phyloP scores from a whole-genome alignment of 441 rosid genomes.

The Gossypium schwendimanii region DNA sequence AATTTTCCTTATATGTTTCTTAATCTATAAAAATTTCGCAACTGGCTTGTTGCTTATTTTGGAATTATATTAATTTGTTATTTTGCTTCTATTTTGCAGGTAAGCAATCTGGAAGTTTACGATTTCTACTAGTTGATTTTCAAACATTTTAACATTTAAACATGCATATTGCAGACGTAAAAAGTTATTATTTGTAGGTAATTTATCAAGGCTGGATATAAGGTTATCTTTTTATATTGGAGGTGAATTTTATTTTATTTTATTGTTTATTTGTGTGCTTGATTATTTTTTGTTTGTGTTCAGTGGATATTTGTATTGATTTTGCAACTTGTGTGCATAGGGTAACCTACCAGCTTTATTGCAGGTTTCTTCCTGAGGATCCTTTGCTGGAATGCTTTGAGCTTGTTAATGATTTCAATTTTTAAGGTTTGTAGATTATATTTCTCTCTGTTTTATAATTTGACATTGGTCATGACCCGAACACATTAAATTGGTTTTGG shows the following conservation, averaged over 20 bases:
- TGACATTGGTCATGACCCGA: not conserved
- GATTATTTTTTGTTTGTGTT: not conserved
- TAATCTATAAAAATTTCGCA: too few species aligned
- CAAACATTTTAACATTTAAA: too few species aligned
- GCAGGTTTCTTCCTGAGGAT: conserved; percentile 70
- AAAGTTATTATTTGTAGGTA: too few species aligned
- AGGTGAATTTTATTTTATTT: not conserved
- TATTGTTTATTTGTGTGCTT: not conserved
- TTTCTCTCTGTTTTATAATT: not conserved
- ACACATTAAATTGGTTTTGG: not conserved
- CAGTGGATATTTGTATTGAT: not conserved
- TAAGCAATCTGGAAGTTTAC: too few species aligned
- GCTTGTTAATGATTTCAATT: conserved; percentile 27
- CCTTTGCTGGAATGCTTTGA: conserved; percentile 78
- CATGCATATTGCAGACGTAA: too few species aligned
- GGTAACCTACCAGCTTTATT: conserved; percentile 65
- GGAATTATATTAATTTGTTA: too few species aligned
- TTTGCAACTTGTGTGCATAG: conserved; percentile 20
- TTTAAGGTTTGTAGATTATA: conserved; percentile 43
- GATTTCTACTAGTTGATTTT: too few species aligned
- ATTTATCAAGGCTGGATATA: too few species aligned
- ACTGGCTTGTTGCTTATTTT: too few species aligned
- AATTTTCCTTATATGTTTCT: too few species aligned
- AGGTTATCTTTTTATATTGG: too few species aligned
- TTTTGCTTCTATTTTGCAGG: too few species aligned